A percentile compares a stretch with the other conserved stretches of the same genome.
phyloP scores from a whole-genome alignment of 2,329 filamentous ascomycete species.

The Aspergillus uvarum region DNA sequence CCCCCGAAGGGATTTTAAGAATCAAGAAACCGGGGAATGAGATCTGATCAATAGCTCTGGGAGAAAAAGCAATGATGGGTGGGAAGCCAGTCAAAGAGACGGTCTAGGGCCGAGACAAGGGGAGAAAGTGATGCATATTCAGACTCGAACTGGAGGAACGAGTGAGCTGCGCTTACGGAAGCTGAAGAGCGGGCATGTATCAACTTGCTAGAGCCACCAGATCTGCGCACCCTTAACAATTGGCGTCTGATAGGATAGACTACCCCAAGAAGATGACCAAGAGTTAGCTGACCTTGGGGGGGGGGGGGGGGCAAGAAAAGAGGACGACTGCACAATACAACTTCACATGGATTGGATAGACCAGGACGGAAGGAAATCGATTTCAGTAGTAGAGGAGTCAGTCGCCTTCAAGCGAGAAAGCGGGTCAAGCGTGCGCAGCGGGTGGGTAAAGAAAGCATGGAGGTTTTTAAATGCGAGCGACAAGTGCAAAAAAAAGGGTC shows the following conservation, averaged over 20 bases:
- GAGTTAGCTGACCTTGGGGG: background rate
- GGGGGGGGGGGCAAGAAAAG: background rate
- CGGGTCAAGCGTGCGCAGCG: constrained; percentile 7
- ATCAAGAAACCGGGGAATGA: constrained; percentile 8
- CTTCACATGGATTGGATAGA: background rate
- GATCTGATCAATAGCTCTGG: constrained; percentile 5
- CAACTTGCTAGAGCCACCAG: constrained; percentile 2
- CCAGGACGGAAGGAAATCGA: background rate
- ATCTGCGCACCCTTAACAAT: background rate
- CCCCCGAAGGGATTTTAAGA: background rate
- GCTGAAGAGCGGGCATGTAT: constrained; percentile 17
- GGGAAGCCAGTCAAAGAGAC: constrained; percentile 7
- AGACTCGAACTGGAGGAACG: constrained; percentile 25
- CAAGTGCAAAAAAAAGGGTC: constrained; percentile 13
- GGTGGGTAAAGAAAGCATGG: constrained; percentile 31
- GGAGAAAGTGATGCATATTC: constrained; percentile 51
- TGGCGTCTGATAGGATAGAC: background rate
- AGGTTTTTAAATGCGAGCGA: constrained; percentile 5
- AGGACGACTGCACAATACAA: constrained; percentile 7
- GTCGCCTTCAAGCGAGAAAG: background rate
- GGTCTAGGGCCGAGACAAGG: constrained; percentile 46
- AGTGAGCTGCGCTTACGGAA: constrained; percentile 25
- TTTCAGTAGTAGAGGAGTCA: background rate
- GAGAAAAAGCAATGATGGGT: constrained; percentile 16
- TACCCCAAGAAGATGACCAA: constrained; percentile 6